Evolutionary conservation across 495 filamentous ascomycete genomes (phyloP), one percentile per base, ranked within the genome.

Genomic region (Sabuloglossum arenarium): DNA sequence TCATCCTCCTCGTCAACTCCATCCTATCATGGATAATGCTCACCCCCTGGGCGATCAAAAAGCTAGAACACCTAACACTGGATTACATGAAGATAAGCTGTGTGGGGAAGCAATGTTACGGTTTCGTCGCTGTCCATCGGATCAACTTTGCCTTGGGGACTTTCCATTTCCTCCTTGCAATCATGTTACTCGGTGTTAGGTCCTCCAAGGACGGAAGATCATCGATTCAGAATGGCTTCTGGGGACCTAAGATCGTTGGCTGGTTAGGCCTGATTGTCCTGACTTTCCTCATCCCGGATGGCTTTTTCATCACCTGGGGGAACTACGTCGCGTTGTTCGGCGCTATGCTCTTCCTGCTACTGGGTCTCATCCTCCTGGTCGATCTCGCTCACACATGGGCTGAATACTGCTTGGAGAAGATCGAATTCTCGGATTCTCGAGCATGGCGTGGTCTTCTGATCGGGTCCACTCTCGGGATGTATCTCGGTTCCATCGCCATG

Each of bases 21-120:
- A 94, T 96, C 59, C 66, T 94, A 49, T 90, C 93, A 29, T 98
- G 91, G 91, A 85, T 98, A 32, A 94, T 97, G 88, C 89, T 97
- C 75, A 97, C 91, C 9, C 87, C 88, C 58, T 98, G 93, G 91
- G 91, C 91, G 16, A 82, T 96, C 67, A 88, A 94, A 63, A 96
- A 96, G 64, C 73, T 98, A 10, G 81, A 95, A 65, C 78, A 90
- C 60, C 68, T 97, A 50, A 90, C 88, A 29, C 73, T 98, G 52
- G 88, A 97, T 69, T 96, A 96, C 65, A 88, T 98, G 70, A 84
- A 84, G 61, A 91, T 98, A 62, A 80, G 77, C 61, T 98, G 91
- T 65, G 80, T 85, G 37, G 87, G 86, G 21, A 88, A 93, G 59
- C 76, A 89, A 62, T 98, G 91, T 68, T 82, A 91, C 63, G 91